Evolutionary conservation across 495 filamentous ascomycete genomes (phyloP).

Genomic region (Oleoguttula mirabilis): DNA sequence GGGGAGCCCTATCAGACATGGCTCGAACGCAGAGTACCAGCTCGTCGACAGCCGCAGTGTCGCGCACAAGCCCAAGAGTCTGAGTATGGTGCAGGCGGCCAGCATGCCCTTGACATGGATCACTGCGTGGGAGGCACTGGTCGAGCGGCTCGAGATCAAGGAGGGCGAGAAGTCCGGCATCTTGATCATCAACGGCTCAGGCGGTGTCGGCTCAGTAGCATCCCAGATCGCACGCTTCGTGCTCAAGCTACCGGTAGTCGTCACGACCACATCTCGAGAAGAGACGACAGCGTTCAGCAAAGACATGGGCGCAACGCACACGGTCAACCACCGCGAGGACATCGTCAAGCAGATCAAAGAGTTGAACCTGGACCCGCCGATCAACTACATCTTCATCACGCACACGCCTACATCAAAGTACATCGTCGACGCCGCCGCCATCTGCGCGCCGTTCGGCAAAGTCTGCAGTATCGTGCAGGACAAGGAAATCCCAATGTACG

Average conservation of each 20-base stretch:
- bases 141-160: conserved; percentile 28
- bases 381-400: conserved; percentile 31
- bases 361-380: conserved; percentile 22
- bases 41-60: conserved; percentile 21
- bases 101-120: conserved; percentile 29
- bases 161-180: conserved; percentile 25
- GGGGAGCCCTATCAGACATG: conserved; percentile 24
- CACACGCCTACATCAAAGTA: conserved; percentile 21
- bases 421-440: conserved; percentile 18
- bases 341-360: conserved; percentile 22
- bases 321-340: conserved; percentile 29
- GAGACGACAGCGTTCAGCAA: conserved; percentile 24
- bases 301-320: conserved; percentile 30
- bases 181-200: conserved; percentile 26
- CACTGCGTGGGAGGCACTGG: conserved; percentile 29
- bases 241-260: conserved; percentile 24
- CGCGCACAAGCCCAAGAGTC: conserved; percentile 22
- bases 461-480: conserved; percentile 31
- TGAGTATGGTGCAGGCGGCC: conserved; percentile 26
- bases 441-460: conserved; percentile 29
- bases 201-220: conserved; percentile 21
- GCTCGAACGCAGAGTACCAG: conserved; percentile 25
- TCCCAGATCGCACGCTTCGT: conserved; percentile 21
- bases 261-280: conserved; percentile 26
- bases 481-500: conserved; percentile 27